A percentile compares a stretch with the other conserved stretches of the same genome.
Conservation (phyloP, 1,139 yeast species). For the Candida sanyaensis region DNA sequence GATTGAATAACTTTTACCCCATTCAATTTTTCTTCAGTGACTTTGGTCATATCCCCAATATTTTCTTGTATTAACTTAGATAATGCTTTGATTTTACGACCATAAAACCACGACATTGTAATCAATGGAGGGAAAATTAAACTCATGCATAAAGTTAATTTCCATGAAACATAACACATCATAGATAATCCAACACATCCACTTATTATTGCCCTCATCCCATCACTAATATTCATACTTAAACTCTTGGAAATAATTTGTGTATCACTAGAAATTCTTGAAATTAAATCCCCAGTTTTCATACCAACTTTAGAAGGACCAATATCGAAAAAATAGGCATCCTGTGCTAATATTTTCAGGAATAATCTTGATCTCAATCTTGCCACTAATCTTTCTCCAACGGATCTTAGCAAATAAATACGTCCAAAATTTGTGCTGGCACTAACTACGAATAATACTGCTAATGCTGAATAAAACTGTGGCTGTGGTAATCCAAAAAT, state of each 20-base stretch:
- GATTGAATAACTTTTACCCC: constrained; percentile 87
- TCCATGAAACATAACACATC: constrained; percentile 88
- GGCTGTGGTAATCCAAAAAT: constrained; percentile 35
- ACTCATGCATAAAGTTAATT: constrained; percentile 74
- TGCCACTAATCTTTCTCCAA: constrained; percentile 87
- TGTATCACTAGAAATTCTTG: constrained; percentile 86
- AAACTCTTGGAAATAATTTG: constrained; percentile 85
- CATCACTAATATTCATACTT: constrained; percentile 90
- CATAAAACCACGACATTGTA: constrained; percentile 75
- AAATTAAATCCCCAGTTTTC: constrained; percentile 91
- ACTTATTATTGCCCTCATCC: constrained; percentile 75
- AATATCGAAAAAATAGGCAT: constrained; percentile 88
- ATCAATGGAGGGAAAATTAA: constrained; percentile 81
- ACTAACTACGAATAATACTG: constrained; percentile 63
- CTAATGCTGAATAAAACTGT: constrained; percentile 37
- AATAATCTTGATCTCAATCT: constrained; percentile 76
- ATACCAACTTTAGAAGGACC: constrained; percentile 52
- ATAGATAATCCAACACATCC: constrained; percentile 79
- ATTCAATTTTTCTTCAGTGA: constrained; percentile 87
- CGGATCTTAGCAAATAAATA: constrained; percentile 66
- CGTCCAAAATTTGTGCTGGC: constrained; percentile 82
- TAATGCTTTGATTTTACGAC: constrained; percentile 72
- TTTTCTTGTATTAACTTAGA: constrained; percentile 83
- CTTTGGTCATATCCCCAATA: constrained; percentile 83
- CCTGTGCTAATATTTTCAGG: constrained; percentile 77